Base-by-base conservation (phyloP, 805 yeast species). In the Candida morakotiae region DNA sequence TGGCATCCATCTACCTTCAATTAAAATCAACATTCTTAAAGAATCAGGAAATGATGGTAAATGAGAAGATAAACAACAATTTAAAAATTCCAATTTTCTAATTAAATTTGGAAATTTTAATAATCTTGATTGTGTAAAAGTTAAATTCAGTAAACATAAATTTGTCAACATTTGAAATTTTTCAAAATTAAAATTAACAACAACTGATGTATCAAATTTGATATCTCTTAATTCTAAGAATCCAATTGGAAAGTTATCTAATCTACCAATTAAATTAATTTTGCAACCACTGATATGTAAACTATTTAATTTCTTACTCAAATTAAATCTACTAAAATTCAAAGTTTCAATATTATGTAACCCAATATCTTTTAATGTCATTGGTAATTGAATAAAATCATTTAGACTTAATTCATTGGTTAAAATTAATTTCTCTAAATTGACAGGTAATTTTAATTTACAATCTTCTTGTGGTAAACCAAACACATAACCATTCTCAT, bases 61-160 rank as follows among this genome's bases (percentile, higher is more conserved):
- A 22, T 40, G 40, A n/a, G 43, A 37, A 4, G 40, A 35, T 17
- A 40, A 33, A 2, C 6, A 23, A 19, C 43, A 40, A 22, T 36
- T 20, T 11, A 36, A 13, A 30, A 40, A 40, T 29, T 40, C 43
- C 11, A 40, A 26, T 22, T 36, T 37, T 16, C 30, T 36, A 13
- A 40, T 31, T 11, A 13, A 3, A 13, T 4, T 19, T 11, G 40
- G 37, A 15, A 40, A 40, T 15, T 13, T 17, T 15, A 40, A 31
- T 19, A 31, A 21, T 25, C 39, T 32, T 3, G 40, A 35, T 19
- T 28, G 21, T 20, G 37, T 18, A 29, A 35, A 36, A 15, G 35
- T n/a, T 18, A 40, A 25, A 30, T 34, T 30, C 32, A 15, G 22
- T 18, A 40, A 25, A 18, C 37, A 20, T 17, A 40, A 31, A 9